These are phyloP conservation scores for Aspergillus sp. DNA, from an alignment of 2,329 filamentous ascomycete genomes.

Conservation along the genomic window DNA sequence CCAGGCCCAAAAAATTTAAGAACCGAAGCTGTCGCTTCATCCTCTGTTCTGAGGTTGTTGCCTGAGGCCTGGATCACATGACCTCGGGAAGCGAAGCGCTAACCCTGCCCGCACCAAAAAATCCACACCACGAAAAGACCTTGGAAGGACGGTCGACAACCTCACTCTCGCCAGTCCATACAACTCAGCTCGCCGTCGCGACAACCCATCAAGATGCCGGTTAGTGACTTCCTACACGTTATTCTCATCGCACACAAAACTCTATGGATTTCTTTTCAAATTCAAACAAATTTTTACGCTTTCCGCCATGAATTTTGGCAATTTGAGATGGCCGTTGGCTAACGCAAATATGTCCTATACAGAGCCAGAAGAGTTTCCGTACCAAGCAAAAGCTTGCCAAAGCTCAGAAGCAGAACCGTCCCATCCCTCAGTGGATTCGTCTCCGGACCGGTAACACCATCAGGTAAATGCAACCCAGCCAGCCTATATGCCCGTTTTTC, in stretches of 20 bases:
- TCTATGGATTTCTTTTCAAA: neutral
- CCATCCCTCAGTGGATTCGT: slow-evolving; percentile 99
- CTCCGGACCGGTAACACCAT: slow-evolving; percentile 99
- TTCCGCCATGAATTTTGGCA: neutral
- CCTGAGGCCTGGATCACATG: slow-evolving; percentile 35
- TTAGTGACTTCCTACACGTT: slow-evolving; percentile 32
- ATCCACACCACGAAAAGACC: slow-evolving; percentile 29
- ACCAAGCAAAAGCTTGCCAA: slow-evolving; percentile 99
- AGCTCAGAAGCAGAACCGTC: slow-evolving; percentile 99
- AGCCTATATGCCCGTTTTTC: neutral
- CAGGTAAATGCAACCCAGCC: slow-evolving; percentile 66
- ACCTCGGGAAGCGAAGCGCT: slow-evolving; percentile 38
- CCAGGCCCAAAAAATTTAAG: too few relatives aligned
- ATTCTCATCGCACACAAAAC: neutral
- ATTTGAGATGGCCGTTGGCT: slow-evolving; percentile 6
- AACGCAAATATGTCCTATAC: slow-evolving; percentile 26
- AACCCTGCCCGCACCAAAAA: slow-evolving; percentile 43
- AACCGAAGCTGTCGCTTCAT: neutral
- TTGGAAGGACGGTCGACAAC: slow-evolving; percentile 33
- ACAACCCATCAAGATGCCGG: slow-evolving; percentile 57
- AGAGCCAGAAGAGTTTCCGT: slow-evolving; percentile 99
- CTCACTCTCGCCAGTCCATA: slow-evolving; percentile 35
- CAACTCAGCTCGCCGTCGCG: slow-evolving; percentile 39
- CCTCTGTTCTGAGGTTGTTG: neutral
- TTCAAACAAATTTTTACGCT: neutral